Evolutionary conservation across 1,139 yeast species (phyloP).

Genomic region (Suhomyces coccinellae): DNA sequence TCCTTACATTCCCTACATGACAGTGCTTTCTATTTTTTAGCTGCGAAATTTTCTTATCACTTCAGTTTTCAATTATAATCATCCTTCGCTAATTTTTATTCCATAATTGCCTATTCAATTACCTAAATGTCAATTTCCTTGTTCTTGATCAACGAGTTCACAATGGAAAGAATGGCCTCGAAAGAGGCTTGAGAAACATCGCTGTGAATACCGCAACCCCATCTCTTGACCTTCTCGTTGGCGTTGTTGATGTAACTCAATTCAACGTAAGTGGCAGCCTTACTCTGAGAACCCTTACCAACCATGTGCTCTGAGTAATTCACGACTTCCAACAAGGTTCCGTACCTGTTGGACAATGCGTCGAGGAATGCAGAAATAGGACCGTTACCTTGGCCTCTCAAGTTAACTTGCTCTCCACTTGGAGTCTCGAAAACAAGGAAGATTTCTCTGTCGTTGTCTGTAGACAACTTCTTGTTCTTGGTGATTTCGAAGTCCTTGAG

Average conservation of each 20-base stretch:
- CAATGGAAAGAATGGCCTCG: slow-evolving; percentile 46
- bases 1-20: no score
- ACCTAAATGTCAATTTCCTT: slow-evolving; percentile 24
- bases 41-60: no score
- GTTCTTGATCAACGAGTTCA: slow-evolving; percentile 34
- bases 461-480: slow-evolving; percentile 21
- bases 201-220: slow-evolving; percentile 51
- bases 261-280: slow-evolving; percentile 51
- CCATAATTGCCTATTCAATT: background rate
- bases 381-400: slow-evolving; percentile 47
- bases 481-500: slow-evolving; percentile 39
- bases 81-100: background rate
- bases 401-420: slow-evolving; percentile 23
- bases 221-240: slow-evolving; percentile 30
- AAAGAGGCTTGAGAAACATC: slow-evolving; percentile 51
- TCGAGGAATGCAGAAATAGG: slow-evolving; percentile 50
- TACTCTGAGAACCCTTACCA: slow-evolving; percentile 44
- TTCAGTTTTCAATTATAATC: no score
- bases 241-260: slow-evolving; percentile 32
- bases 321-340: slow-evolving; percentile 40
- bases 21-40: no score
- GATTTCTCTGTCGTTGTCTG: slow-evolving; percentile 32
- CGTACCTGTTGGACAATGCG: slow-evolving; percentile 38
- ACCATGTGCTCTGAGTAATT: slow-evolving; percentile 47
- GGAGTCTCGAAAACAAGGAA: slow-evolving; percentile 24